Base-by-base conservation (phyloP, 352 stramenopile species). In the Phytophthora multivora region DNA sequence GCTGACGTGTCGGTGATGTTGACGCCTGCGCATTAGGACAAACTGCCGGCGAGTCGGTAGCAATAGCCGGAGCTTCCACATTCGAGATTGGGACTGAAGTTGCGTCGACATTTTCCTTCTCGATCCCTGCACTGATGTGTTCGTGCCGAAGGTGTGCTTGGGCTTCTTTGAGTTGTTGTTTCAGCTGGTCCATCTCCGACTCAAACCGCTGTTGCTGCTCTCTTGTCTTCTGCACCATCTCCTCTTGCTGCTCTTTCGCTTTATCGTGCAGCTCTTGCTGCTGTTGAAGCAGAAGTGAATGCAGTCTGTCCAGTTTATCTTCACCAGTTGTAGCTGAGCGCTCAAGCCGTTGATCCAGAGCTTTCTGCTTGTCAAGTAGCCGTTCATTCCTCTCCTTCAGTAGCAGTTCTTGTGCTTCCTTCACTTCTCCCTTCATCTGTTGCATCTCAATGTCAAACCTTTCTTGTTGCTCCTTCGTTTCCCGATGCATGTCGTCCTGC, bases 291-390 rank as follows among this genome's bases (percentile, higher is more conserved):
- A 69, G 21, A 9, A 69, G 48, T 4, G 61, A 18, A 33, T 69
- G 54, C 0, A 69, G 19, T 45, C n/a, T 51, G 16, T 69, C 38
- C 18, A 69, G 28, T 15, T 69, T 65, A 10, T 69, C 54, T 42
- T 69, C 54, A 0, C 47, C 61, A 41, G 50, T 41, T 7, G 40
- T 45, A 16, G 49, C 30, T 23, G 60, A 66, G 8, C 66, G 48
- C 49, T 79, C 55, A 23, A 91, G 59, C 18, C 79, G 69, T 11
- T 77, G 51, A 15, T 88, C 71, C 10, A 89, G 53, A 35, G 71
- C 70, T 16, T 60, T 64, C 25, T 91, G 78, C 57, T 91, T 90
- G 33, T 92, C 81, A 15, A 80, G 51, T 4, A 90, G 55, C 11
- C 83, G 69, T 18, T 87, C 76, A 3, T 75, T 70, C 2, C 82